A percentile compares a stretch with the other conserved stretches of the same genome.
Conservation (phyloP, 306 rosid genomes). For the Pachyrhizus erosus region DNA sequence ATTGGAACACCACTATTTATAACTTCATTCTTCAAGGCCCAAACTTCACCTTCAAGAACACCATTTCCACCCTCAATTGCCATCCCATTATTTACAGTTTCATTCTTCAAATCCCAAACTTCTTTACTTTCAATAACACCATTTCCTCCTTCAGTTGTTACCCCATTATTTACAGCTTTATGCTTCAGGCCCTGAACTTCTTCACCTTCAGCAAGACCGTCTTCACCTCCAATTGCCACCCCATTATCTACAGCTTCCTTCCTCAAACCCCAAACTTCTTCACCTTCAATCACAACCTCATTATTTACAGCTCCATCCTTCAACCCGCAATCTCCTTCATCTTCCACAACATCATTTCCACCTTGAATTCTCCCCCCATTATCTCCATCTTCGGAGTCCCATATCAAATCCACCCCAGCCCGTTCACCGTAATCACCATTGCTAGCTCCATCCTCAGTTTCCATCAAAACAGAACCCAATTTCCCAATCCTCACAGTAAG, state of each 20-base stretch:
- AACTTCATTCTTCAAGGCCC: constrained; percentile 7
- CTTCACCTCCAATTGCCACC: constrained; percentile 30
- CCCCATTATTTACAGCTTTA: constrained; percentile 47
- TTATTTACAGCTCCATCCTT: constrained; percentile 35
- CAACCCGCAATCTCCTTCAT: constrained; percentile 39
- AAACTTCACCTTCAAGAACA: constrained; percentile 41
- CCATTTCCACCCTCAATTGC: constrained; percentile 38
- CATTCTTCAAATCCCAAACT: constrained; percentile 28
- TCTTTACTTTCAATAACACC: constrained; percentile 42
- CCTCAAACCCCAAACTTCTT: constrained; percentile 34
- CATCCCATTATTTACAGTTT: constrained; percentile 46
- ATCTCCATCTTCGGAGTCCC: constrained; percentile 21
- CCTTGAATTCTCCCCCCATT: constrained; percentile 41
- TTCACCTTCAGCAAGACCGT: constrained; percentile 44
- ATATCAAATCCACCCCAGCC: constrained; percentile 11
- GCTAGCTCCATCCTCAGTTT: constrained; percentile 50
- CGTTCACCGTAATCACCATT: constrained; percentile 49
- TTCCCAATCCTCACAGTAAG: constrained; percentile 36
- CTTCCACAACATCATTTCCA: constrained; percentile 39
- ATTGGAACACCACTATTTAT: constrained; percentile 42
- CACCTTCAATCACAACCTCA: constrained; percentile 40
- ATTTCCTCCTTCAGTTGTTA: constrained; percentile 32
- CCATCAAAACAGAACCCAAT: constrained; percentile 58
- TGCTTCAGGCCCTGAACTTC: constrained; percentile 26
- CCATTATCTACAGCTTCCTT: constrained; percentile 45